Evolutionary conservation across 768 basidiomycete genomes (phyloP).

Genomic region (Termitomyces sp.): DNA sequence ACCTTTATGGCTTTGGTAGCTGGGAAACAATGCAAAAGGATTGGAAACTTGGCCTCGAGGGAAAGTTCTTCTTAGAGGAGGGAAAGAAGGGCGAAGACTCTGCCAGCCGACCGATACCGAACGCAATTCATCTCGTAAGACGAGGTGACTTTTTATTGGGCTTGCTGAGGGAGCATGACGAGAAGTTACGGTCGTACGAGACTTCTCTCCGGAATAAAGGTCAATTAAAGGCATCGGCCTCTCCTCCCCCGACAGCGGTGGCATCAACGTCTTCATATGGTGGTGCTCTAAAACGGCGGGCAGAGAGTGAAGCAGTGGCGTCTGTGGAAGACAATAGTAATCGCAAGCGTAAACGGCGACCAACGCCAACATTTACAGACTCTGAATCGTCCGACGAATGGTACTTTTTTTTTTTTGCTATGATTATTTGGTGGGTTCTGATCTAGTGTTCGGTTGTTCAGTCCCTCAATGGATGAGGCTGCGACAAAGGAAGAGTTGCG

Average conservation of each 20-base stretch:
- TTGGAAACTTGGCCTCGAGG: conserved; percentile 70
- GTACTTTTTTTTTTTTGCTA: conserved; percentile 40
- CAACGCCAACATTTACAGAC: conserved; percentile 96
- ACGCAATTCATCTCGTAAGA: conserved; percentile 96
- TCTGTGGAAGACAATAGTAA: conserved; percentile 68
- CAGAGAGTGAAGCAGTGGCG: conserved; percentile 81
- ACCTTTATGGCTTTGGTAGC: conserved; percentile 88
- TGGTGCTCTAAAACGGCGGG: conserved; percentile 64
- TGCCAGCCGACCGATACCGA: conserved; percentile 85
- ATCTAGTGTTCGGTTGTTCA: conserved; percentile 22
- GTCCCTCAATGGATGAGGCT: conserved; percentile 93
- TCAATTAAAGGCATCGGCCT: conserved; percentile 64
- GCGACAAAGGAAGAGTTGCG: conserved; percentile 92
- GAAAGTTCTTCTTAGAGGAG: conserved; percentile 98
- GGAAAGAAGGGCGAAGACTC: conserved; percentile 91
- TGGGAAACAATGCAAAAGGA: conserved; percentile 98
- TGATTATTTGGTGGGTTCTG: conserved; percentile 3
- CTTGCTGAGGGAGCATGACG: conserved; percentile 81
- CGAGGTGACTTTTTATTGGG: conserved; percentile 91
- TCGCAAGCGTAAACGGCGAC: conserved; percentile 82
- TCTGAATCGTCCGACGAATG: conserved; percentile 91
- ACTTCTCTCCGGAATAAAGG: conserved; percentile 69
- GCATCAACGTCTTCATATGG: conserved; percentile 63
- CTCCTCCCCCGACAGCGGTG: conserved; percentile 68
- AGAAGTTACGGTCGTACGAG: conserved; percentile 87